Evolutionary conservation across 1,284 basidiomycete species (phyloP), one percentile per base, ranked within the genome.

Genomic region (Phellopilus nigrolimitatus): DNA sequence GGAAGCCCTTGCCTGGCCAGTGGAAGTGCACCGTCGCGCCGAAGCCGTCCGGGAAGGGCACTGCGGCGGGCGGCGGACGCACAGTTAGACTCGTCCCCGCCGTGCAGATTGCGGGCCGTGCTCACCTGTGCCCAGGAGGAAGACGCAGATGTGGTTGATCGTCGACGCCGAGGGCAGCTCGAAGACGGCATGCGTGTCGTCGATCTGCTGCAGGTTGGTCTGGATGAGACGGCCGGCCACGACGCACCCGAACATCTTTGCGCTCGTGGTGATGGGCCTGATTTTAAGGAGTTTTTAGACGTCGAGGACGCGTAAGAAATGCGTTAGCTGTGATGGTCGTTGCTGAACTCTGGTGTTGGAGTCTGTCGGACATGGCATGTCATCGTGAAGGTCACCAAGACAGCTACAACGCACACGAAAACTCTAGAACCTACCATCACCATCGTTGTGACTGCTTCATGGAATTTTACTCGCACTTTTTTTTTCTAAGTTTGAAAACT

Each of bases 121-220:
- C 78, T 54, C 55, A 91, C 91, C 74, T 37, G 85, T 86, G 21
- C 92, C 93, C 2, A 92, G 68, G 9, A 95, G 70, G 66, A 95
- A 95, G 1, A 95, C 89, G 40, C 88, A 91, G 40, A 95, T 69
- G 64, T 97, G 93, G 62, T 95, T 95, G 60, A 95, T 88, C 15
- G 80, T 77, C 54, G 80, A 80, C 0, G 90, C 90, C 22, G 78
- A 72, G 1, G 83, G 79, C 4, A 97, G 75, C 61, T 88, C 81
- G 62, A 95, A 94, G 19, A 85, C 72, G 30, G 90, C 91, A 61
- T 92, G 90, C 0, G 89, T 92, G 41, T 91, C 87, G 65, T 93
- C 87, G 48, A 91, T 72, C 60, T 88, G 84, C 51, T 80, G 79
- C 3, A 88, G 68, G 60, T 88, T 82, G 42, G 88, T 89, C 65